Conservation (phyloP, 2,329 filamentous ascomycete species). For the Claviceps humidiphila region DNA sequence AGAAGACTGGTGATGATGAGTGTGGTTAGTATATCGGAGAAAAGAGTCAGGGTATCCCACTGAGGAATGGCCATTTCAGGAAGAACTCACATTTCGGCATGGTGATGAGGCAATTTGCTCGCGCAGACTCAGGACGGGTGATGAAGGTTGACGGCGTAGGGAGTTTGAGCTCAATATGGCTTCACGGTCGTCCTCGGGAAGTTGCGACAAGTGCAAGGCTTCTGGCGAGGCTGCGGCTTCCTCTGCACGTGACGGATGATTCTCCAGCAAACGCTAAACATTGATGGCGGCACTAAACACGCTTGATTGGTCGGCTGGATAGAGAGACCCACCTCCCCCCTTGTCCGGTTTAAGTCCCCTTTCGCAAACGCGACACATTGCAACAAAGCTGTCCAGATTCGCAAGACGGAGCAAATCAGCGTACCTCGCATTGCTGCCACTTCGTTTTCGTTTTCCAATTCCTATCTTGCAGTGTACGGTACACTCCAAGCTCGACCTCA, state of each 20-base stretch:
- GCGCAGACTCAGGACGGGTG: no score
- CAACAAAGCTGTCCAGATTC: not conserved
- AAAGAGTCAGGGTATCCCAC: no score
- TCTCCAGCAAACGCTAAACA: not conserved
- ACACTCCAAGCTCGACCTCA: no score
- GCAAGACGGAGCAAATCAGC: not conserved
- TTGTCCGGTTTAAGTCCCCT: not conserved
- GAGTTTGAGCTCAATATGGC: no score
- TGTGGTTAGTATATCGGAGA: no score
- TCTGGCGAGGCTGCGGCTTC: not conserved
- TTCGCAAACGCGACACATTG: constrained; percentile 6
- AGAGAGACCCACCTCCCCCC: not conserved
- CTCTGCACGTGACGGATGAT: not conserved
- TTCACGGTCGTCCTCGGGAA: no score
- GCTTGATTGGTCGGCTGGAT: not conserved
- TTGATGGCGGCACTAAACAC: no score
- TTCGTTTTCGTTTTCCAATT: not conserved
- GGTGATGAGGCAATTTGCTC: not conserved
- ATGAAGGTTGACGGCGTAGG: no score
- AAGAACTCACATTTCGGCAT: constrained; percentile 7
- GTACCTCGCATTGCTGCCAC: not conserved
- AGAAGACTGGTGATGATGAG: constrained; percentile 14
- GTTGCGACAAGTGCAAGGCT: not conserved
- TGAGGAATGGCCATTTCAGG: no score
- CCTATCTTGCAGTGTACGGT: not conserved